Base-by-base conservation (phyloP, 108 stramenopile species). In the Asterionellopsis glacialis region DNA sequence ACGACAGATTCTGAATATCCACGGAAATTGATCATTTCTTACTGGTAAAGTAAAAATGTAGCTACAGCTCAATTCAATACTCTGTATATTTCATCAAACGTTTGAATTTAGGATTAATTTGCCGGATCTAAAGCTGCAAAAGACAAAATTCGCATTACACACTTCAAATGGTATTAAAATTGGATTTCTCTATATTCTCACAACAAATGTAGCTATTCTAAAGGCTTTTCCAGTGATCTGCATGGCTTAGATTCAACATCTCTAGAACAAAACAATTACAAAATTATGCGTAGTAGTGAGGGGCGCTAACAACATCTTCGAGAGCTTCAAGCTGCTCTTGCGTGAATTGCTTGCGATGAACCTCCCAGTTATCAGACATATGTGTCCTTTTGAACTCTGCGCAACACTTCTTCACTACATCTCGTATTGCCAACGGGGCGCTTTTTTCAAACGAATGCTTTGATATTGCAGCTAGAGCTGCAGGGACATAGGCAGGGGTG, bases 371-470 rank as follows among this genome's bases (percentile, higher is more conserved):
- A 55, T 95, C 94, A 12, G 80, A 79, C 65, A 88, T 91, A 58
- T 95, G 94, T 6, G 94, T 95, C 33, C 87, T 66, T 49, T 92
- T 91, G 73, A 88, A 95, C 51, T 95, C 94, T 6, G 85, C 81
- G 54, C 88, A 90, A 41, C 84, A 84, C 57, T 85, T 85, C 61
- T 90, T 92, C 18, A 95, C 94, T 12, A 73, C 83, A 51, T 95
- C 90, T n/a, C 94, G 75, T n/a, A 95, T 87, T 19, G 75, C 61
- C 41, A 92, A 57, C 14, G 90, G 83, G 13, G 90, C 94, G 57
- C 78, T 75, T 25, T 79, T 72, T 59, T 95, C 90, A 61, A 87
- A 95, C 0, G 88, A 90, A 59, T 95, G 94, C 50, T 87, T 88
- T 14, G 94, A 91, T 48, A 95, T 71, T n/a, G 89, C 88, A 12